Evolutionary conservation across 306 rosid genomes (phyloP).

Genomic region (Trifolium subterraneum): DNA sequence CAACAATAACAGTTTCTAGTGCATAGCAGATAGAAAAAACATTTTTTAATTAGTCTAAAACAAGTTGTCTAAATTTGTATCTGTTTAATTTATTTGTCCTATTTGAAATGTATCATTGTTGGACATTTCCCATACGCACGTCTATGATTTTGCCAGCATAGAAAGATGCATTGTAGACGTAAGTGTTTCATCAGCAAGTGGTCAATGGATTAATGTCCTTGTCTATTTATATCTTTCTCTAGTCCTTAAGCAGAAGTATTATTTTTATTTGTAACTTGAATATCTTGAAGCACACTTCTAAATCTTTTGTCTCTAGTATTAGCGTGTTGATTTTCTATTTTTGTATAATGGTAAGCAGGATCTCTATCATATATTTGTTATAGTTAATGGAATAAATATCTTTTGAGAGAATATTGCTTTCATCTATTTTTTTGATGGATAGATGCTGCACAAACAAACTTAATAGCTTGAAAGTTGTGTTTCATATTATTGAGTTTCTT

Average conservation of each 20-base stretch:
- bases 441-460: constrained; percentile 3
- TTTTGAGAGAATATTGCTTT: neutral
- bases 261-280: constrained; percentile 30
- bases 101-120: constrained; percentile 30
- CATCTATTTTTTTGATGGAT: neutral
- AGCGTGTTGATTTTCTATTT: neutral
- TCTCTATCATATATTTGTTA: neutral
- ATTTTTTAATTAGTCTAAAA: neutral
- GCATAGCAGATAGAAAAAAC: constrained; percentile 2
- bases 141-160: neutral
- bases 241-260: neutral
- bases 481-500: constrained; percentile 35
- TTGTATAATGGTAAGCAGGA: constrained; percentile 4
- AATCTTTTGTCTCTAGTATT: neutral
- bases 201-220: neutral
- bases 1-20: constrained; percentile 23
- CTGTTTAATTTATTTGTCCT: neutral
- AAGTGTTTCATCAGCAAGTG: constrained; percentile 4
- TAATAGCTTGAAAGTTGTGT: constrained; percentile 13
- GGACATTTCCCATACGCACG: constrained; percentile 12
- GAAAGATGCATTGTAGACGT: constrained; percentile 13
- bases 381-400: neutral
- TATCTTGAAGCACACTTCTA: constrained; percentile 10
- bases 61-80: constrained; percentile 12
- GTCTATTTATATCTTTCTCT: neutral